Conservation (phyloP, 2,329 filamentous ascomycete species). For the Colletotrichum sp. region DNA sequence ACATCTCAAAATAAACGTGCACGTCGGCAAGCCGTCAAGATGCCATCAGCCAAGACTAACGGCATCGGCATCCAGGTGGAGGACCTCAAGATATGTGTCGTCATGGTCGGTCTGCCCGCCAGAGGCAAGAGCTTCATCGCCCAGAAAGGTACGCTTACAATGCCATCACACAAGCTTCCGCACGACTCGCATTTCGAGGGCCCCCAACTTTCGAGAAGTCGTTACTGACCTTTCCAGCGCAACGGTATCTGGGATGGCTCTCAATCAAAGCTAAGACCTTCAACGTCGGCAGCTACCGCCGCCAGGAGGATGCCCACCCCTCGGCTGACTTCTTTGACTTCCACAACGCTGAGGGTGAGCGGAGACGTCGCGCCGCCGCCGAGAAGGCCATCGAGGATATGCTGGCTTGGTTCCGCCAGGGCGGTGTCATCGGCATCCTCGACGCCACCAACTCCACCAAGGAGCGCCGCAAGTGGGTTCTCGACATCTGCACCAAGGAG, state of each 20-base stretch:
- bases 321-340: slow-evolving; percentile 95
- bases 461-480: slow-evolving; percentile 86
- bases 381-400: slow-evolving; percentile 94
- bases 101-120: slow-evolving; percentile 97
- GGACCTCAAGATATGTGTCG: slow-evolving; percentile 95
- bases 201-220: neutral
- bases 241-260: slow-evolving; percentile 95
- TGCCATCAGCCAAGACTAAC: slow-evolving; percentile 58
- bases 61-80: slow-evolving; percentile 85
- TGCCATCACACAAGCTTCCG: neutral
- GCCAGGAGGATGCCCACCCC: slow-evolving; percentile 87
- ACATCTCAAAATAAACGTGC: neutral
- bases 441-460: slow-evolving; percentile 98
- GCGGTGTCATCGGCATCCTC: slow-evolving; percentile 88
- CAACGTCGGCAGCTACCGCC: slow-evolving; percentile 96
- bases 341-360: slow-evolving; percentile 87
- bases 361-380: slow-evolving; percentile 84
- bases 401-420: slow-evolving; percentile 85
- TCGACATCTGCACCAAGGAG: slow-evolving; percentile 76
- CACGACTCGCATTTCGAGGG: neutral
- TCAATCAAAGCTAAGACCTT: slow-evolving; percentile 94
- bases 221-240: slow-evolving; percentile 57
- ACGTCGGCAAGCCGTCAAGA: slow-evolving; percentile 28
- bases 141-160: slow-evolving; percentile 75
- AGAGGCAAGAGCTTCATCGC: slow-evolving; percentile 97